Evolutionary conservation across 768 basidiomycete genomes (phyloP), one percentile per base, ranked within the genome.

Genomic region (Boletus patriciae): DNA sequence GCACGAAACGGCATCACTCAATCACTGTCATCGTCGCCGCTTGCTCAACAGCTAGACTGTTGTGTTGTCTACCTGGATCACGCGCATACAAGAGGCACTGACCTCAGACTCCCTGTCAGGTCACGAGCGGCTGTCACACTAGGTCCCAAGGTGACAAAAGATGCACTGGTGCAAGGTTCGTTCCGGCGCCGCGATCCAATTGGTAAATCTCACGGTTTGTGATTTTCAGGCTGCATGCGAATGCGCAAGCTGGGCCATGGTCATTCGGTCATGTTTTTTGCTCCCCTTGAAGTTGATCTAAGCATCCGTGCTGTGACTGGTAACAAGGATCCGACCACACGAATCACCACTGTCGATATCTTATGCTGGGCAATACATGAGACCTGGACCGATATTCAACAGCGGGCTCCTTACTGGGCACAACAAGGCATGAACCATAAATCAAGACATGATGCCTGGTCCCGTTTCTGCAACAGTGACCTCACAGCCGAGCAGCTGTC

Each of bases 181-280:
- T 47, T 18, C 16, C 6, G n/a, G 2, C 2, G 15, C 13, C 27
- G 2, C 11, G 1, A 44, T 19, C 0, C 31, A 18, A 11, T 49
- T 2, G 6, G 2, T 31, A 1, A n/a, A 31, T n/a, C 46, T 44
- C 36, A 36, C 18, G 2, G 8, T 7, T 4, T 16, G 29, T 8
- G 4, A 0, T 2, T 40, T 5, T 29, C 9, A 80, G 80, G 79
- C 6, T 81, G 80, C 52, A 81, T 81, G 80, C 69, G 80, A 7
- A 79, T 81, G 80, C 73, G 80, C 2, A 73, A 73, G 54, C 68
- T 80, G 2, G 80, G 80, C 11, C 59, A 64, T n/a, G 78, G 77
- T 0, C 80, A 81, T 55, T 76, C 78, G 4, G 67, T 80, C 10
- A 62, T 76, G 44, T 80, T 81, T 55, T 77, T 77, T 45, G 80